Evolutionary conservation across 208 protist genomes (phyloP).

Genomic region (Trichomonas vaginalis): DNA sequence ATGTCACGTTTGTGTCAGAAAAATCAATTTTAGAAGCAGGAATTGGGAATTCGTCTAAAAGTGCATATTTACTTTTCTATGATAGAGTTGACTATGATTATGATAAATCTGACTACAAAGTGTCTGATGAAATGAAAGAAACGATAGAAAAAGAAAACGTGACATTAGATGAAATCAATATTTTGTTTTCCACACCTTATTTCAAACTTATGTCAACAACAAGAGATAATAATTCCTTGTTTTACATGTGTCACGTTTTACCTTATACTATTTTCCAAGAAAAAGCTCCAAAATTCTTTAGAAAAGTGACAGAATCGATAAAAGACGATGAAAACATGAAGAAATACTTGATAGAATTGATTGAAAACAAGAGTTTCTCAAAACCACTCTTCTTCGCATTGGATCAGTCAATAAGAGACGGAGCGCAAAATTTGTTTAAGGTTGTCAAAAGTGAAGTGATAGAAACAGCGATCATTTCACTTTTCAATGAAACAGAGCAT

Average conservation of each 20-base stretch:
- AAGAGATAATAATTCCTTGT: neutral
- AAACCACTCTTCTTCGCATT: neutral
- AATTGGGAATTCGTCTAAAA: neutral
- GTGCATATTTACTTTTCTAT: constrained; percentile 9
- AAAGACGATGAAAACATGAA: neutral
- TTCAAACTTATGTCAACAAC: neutral
- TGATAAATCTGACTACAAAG: neutral
- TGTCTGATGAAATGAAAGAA: neutral
- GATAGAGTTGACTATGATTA: neutral
- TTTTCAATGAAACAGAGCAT: neutral
- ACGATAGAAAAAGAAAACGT: neutral
- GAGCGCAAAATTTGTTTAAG: neutral
- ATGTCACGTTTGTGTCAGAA: neutral
- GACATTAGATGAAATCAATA: neutral
- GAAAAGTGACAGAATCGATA: neutral
- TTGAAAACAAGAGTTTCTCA: neutral
- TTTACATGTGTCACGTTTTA: neutral
- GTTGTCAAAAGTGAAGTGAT: neutral
- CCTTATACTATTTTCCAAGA: neutral
- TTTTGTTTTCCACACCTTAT: neutral
- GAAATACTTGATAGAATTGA: neutral
- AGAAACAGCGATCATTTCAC: neutral
- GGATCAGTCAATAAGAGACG: neutral
- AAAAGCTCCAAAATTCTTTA: neutral
- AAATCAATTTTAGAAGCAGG: neutral